Evolutionary conservation across 225 moss, liverwort and hornwort species (phyloP), one percentile per base, ranked within the genome.

Genomic region (Lunularia cruciata): DNA sequence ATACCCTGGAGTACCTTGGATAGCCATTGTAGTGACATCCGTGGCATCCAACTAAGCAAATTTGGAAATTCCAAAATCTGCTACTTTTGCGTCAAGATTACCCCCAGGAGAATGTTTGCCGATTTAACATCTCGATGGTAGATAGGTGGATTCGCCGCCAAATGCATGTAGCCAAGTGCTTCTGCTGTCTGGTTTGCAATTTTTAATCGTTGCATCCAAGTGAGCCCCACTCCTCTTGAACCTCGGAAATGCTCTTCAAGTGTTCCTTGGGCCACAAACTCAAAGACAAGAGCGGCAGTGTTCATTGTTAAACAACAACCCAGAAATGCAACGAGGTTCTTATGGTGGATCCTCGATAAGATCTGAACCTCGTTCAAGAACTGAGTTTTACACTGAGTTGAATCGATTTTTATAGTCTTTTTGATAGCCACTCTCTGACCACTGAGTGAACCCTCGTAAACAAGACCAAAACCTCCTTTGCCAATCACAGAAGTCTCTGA

Each of bases 71-170:
- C 86, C 80, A 64, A 86, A 86, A 49, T 86, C 80, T 1, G 80
- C 83, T 9, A 86, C 83, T 63, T 86, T 80, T 11, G 74, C 79
- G 3, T 59, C 67, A 22, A 76, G 1, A 73, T 61, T 6, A 57
- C 72, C n/a, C 83, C 84, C 40, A 86, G 56, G 30, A 85, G 67
- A 51, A 85, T 79, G 63, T 86, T 86, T 33, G 76, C 69, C 2
- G 83, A 76, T 55, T 86, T 83, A 48, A 83, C 81, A 54, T 83
- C 86, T 34, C 83, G 75, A 67, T 86, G 86, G 40, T 65, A 76
- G 36, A 86, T 83, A 7, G 81, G 76, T 6, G 81, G 78, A 12
- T 40, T 53, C 1, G 72, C 63, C 22, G 47, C 68, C 9, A 63
- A 69, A 25, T 86, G 86, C n/a, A 86, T 60, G 33, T 81, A 84